phyloP scores from a whole-genome alignment of 495 filamentous ascomycete species.

The Trichoderma orchidacearum region DNA sequence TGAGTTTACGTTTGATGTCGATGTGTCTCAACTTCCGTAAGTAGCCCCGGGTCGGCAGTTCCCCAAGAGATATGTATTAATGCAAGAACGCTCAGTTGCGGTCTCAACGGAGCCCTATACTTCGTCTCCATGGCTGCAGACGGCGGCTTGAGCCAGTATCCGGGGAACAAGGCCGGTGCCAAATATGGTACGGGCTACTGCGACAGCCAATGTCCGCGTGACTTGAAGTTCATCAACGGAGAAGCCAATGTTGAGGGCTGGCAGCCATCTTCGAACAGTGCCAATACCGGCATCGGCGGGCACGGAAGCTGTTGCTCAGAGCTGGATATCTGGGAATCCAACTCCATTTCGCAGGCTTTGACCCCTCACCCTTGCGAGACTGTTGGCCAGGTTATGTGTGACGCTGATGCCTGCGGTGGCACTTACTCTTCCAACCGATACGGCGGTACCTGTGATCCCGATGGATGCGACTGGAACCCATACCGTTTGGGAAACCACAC shows the following conservation, averaged over 20 bases:
- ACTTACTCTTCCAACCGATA: slow-evolving; percentile 36
- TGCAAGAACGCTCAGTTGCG: slow-evolving; percentile 19
- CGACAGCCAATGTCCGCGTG: slow-evolving; percentile 42
- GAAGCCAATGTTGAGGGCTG: slow-evolving; percentile 48
- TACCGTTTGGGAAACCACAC: slow-evolving; percentile 48
- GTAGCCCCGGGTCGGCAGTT: too few relatives aligned
- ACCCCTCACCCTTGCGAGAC: slow-evolving; percentile 56
- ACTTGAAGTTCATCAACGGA: slow-evolving; percentile 39
- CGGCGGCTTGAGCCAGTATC: slow-evolving; percentile 37
- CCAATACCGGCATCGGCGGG: slow-evolving; percentile 43
- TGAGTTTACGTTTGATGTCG: slow-evolving; percentile 49
- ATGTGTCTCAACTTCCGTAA: slow-evolving; percentile 27
- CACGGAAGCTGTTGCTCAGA: slow-evolving; percentile 61
- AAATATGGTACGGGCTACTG: slow-evolving; percentile 49
- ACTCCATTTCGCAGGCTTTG: slow-evolving; percentile 46
- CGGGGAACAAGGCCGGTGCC: slow-evolving; percentile 43
- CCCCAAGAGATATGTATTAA: too few relatives aligned
- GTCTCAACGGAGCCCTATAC: slow-evolving; percentile 46
- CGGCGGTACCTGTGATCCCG: slow-evolving; percentile 55
- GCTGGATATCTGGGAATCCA: slow-evolving; percentile 63
- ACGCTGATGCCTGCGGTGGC: slow-evolving; percentile 32
- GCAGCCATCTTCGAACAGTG: slow-evolving; percentile 41
- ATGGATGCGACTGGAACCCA: slow-evolving; percentile 64
- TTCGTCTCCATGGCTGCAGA: slow-evolving; percentile 44
- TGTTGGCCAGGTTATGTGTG: slow-evolving; percentile 42